A percentile compares a stretch with the other conserved stretches of the same genome.
These are phyloP conservation scores for Trichoderma koningiopsis DNA, from an alignment of 2,329 filamentous ascomycete genomes.

Conservation along the genomic window DNA sequence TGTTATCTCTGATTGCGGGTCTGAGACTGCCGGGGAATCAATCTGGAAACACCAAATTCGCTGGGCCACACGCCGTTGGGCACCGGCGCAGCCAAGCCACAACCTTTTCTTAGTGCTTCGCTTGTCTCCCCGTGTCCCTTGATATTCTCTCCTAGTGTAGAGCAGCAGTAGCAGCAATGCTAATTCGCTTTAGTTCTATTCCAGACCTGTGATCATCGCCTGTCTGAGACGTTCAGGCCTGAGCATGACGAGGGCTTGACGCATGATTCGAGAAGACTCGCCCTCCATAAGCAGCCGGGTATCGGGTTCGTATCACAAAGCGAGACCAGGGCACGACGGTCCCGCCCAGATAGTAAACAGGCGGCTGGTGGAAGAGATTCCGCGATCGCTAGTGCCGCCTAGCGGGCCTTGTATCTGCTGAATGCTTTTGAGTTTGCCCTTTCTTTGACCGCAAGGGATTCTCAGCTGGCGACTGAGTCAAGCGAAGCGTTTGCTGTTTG, in stretches of 20 bases:
- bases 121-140: not conserved
- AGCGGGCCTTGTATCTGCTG: not conserved
- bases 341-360: conserved; percentile 1
- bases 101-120: conserved; percentile 6
- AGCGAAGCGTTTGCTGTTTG: not conserved
- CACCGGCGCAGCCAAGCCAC: conserved; percentile 8
- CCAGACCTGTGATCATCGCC: not conserved
- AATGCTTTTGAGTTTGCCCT: not conserved
- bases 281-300: conserved; percentile 9
- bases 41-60: not conserved
- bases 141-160: not conserved
- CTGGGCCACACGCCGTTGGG: conserved; percentile 2
- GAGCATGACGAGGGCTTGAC: not conserved
- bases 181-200: not conserved
- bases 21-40: not conserved
- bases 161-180: not conserved
- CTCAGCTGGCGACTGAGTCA: not conserved
- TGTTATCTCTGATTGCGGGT: not conserved
- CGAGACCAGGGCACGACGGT: conserved; percentile 8
- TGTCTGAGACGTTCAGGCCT: conserved; percentile 12
- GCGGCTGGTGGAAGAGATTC: not conserved
- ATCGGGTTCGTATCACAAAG: conserved; percentile 10
- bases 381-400: conserved; percentile 6
- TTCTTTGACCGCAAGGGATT: not conserved
- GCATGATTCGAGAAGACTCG: conserved; percentile 5